These are phyloP conservation scores for Pisolithus tinctorius DNA, from an alignment of 768 basidiomycete genomes.

Conservation along the genomic window DNA sequence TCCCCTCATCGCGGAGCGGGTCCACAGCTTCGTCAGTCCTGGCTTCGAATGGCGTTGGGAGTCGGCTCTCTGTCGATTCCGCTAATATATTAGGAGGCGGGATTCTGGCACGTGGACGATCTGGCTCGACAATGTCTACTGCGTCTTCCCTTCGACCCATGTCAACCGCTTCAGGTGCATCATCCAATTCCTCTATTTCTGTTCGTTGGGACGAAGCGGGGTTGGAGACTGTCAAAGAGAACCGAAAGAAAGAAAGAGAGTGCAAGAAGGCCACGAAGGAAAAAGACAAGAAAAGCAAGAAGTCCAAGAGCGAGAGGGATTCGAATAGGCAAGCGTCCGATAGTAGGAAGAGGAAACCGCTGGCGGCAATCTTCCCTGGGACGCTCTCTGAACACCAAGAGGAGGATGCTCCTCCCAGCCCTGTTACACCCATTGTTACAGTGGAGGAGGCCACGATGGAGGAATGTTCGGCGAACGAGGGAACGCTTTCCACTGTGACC, in stretches of 20 bases:
- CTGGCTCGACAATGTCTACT: slow-evolving; percentile 35
- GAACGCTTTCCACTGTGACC: slow-evolving; percentile 17
- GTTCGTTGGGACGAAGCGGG: slow-evolving; percentile 48
- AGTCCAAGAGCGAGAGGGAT: slow-evolving; percentile 21
- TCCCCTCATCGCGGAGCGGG: slow-evolving; percentile 31
- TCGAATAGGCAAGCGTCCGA: slow-evolving; percentile 43
- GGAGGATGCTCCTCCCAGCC: slow-evolving; percentile 3
- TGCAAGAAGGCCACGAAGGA: slow-evolving; percentile 27
- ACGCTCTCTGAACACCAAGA: slow-evolving; percentile 13
- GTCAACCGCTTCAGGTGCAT: slow-evolving; percentile 34
- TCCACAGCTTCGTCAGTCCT: slow-evolving; percentile 32
- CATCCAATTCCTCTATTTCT: slow-evolving; percentile 35
- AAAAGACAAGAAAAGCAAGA: slow-evolving; percentile 23
- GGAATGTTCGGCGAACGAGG: slow-evolving; percentile 32
- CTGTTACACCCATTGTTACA: slow-evolving; percentile 25
- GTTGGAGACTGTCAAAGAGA: slow-evolving; percentile 43
- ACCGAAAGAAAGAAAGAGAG: slow-evolving; percentile 34
- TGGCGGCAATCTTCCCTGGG: slow-evolving; percentile 58
- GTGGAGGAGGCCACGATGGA: slow-evolving; percentile 51
- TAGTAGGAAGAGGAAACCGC: slow-evolving; percentile 44
- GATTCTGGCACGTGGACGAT: slow-evolving; percentile 27
- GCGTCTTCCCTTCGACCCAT: slow-evolving; percentile 42
- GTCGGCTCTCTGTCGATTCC: slow-evolving; percentile 28
- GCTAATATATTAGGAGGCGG: slow-evolving; percentile 23
- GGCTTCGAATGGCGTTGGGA: neutral